Base-by-base conservation (phyloP, 2,329 filamentous ascomycete genomes). In the Fusarium bactridioides region DNA sequence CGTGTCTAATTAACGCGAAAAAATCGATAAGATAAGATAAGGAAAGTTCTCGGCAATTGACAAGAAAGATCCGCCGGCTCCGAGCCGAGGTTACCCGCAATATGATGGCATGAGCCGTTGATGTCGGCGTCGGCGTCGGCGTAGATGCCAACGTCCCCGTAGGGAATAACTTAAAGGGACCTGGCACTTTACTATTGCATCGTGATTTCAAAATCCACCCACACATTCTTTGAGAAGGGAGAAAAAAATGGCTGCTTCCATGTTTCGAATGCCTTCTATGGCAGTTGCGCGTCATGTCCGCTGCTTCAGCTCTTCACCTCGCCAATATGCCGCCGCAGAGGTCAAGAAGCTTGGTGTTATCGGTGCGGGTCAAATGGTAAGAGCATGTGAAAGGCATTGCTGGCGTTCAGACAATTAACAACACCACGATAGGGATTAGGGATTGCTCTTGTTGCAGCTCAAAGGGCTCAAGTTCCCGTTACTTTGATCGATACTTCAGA, bases 351-450 rank as follows among this genome's bases (percentile, higher is more conserved):
- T 99, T 45, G 96, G 95, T 79, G 95, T 99, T 55, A 88, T 99
- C 79, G 96, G 96, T 74, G 95, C 95, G 59, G 96, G 96, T 33
- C 96, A 98, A 82, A 98, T 98, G 95, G 95, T 97, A 83, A 79
- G 87, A 69, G 73, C 82, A 85, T 83, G 82, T 82, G 80, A 83
- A 73, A 60, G 56, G n/a, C 44, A 43, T 44, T 41, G 15, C 25
- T 15, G 8, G 50, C 53, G 9, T 25, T 16, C 48, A 59, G 67
- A 43, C 45, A 66, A 67, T 54, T 77, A 64, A 77, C 72, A 53
- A 11, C 61, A 54, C 43, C 59, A 55, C 56, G 37, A 58, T 47
- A 98, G 95, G 96, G 96, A 67, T 86, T 99, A 48, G 96, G 96
- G 67, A 99, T 99, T 81, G 96, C 96, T 56, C 90, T 99, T 21